Evolutionary conservation across 352 stramenopile genomes (phyloP), one percentile per base, ranked within the genome.

Genomic region (Globisporangium echinulatum): DNA sequence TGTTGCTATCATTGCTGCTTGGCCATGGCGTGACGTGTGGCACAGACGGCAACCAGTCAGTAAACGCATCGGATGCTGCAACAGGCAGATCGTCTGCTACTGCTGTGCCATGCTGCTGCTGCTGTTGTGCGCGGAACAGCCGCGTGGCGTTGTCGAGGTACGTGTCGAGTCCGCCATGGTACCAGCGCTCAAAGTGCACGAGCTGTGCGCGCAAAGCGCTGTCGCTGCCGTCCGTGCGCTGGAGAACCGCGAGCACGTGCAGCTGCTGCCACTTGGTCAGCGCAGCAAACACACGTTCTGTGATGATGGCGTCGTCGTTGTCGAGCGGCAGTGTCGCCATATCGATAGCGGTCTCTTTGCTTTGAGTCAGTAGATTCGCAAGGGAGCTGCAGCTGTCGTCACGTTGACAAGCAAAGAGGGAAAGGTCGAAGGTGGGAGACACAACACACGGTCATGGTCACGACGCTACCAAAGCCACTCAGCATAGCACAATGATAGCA

Each of bases 181-280:
- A 90, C 80, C 78, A 88, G 17, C 52, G 47, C 52, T 86, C 75
- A 52, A 90, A 88, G 59, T 82, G 78, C 64, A 77, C 58, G 11
- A 90, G 56, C 44, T 90, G 80, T 3, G 59, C 44, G 61, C 57
- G 68, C 52, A 88, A 54, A 2, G 59, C 50, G 58, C 49, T 0
- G 54, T 6, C 15, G 59, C 42, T 9, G 11, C 59, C 38, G 13
- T 52, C 54, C 7, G 14, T 11, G 13, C 7, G 13, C 1, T 53
- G 19, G 3, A 88, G 58, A 47, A 66, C 53, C 1, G 62, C 39
- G 37, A 88, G 68, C 49, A 88, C 69, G 51, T 75, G 69, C 47
- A 48, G 54, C 61, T 88, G 79, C 10, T 63, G 42, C 75, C 75
- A 88, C 44, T 66, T 57, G 13, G 55, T 54, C 47, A 82, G 58